phyloP scores from a whole-genome alignment of 768 basidiomycete genomes.

The Xerocomus potaroensis region DNA sequence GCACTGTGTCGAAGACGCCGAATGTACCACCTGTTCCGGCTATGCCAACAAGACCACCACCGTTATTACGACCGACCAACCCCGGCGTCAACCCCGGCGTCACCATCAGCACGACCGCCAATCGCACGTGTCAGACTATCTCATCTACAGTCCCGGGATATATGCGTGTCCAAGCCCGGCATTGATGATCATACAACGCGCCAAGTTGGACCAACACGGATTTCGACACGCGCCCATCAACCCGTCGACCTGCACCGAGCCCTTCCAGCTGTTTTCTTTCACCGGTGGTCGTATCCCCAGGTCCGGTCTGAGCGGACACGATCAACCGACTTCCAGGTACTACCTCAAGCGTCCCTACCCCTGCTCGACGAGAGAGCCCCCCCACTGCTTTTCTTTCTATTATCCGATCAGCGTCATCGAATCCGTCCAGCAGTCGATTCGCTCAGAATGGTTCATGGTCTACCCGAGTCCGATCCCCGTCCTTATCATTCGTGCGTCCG shows the following conservation, averaged over 20 bases:
- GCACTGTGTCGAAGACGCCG: not conserved
- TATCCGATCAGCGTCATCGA: conserved; percentile 13
- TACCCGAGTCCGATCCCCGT: conserved; percentile 20
- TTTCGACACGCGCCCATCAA: not conserved
- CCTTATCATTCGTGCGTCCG: conserved; percentile 15
- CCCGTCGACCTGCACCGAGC: not conserved
- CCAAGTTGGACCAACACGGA: not conserved
- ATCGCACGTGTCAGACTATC: not conserved
- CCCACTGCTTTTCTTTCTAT: not conserved
- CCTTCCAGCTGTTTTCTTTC: conserved; percentile 7
- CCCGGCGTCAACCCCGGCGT: too few species aligned
- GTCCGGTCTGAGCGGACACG: conserved; percentile 1
- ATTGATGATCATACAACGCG: conserved; percentile 10
- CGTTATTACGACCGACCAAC: too few species aligned
- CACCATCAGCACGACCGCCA: not conserved
- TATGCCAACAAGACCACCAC: too few species aligned
- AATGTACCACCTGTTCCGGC: too few species aligned
- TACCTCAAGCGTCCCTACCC: not conserved
- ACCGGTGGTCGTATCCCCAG: not conserved
- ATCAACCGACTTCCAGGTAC: conserved; percentile 8
- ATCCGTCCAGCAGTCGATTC: conserved; percentile 9
- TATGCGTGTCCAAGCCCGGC: conserved; percentile 17
- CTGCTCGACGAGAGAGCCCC: not conserved
- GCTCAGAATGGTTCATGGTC: conserved; percentile 2
- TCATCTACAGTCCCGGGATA: not conserved